These are phyloP conservation scores for Ceratobasidium sp. DNA, from an alignment of 1,284 basidiomycete genomes.

Conservation along the genomic window DNA sequence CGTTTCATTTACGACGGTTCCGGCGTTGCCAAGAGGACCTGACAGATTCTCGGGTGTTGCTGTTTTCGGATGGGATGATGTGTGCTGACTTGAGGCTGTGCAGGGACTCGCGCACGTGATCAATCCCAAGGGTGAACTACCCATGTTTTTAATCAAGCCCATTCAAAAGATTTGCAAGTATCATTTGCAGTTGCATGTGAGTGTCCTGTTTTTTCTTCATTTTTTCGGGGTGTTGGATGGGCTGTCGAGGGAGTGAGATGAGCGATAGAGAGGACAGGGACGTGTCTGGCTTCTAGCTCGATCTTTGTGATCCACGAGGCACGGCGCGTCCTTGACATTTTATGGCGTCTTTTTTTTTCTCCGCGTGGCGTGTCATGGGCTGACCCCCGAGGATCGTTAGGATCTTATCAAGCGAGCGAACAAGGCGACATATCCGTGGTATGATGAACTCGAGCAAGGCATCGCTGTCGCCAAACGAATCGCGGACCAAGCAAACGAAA, in stretches of 20 bases:
- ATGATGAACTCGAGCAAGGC: conserved; percentile 84
- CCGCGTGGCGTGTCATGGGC: too few species aligned
- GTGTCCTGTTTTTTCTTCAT: conserved; percentile 46
- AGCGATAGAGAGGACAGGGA: background rate
- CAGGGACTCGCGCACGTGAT: conserved; percentile 58
- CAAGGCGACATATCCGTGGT: conserved; percentile 66
- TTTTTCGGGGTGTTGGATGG: background rate
- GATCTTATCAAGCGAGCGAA: conserved; percentile 44
- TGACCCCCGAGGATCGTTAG: background rate
- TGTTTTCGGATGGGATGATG: conserved; percentile 41
- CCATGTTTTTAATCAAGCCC: conserved; percentile 81
- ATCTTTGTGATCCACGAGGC: background rate
- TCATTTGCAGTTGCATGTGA: conserved; percentile 67
- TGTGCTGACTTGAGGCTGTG: conserved; percentile 21
- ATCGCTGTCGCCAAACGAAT: conserved; percentile 89
- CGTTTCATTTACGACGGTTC: too few species aligned
- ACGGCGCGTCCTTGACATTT: too few species aligned
- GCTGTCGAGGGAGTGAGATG: background rate
- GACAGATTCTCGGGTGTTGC: background rate
- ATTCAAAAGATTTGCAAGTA: conserved; percentile 83
- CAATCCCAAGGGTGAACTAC: conserved; percentile 86
- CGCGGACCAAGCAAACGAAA: conserved; percentile 96
- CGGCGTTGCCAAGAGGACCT: background rate
- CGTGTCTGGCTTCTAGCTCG: background rate
- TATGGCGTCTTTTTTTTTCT: too few species aligned